Conservation (phyloP, 345 rosid genomes). For the Schrenkiella parvula region DNA sequence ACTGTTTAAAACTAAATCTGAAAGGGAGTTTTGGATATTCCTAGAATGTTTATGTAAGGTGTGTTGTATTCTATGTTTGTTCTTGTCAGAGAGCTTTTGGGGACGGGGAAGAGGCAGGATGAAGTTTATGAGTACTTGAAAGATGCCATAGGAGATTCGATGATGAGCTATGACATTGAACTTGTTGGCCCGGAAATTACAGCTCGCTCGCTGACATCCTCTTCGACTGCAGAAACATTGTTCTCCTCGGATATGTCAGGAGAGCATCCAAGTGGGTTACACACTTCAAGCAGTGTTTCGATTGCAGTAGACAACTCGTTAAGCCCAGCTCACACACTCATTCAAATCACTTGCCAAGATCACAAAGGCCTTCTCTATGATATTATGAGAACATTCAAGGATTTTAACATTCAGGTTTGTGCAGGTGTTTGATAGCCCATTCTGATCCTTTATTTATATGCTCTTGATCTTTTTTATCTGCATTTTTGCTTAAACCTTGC, state of each 20-base stretch:
- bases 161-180: slow-evolving; percentile 78
- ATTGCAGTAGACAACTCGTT: slow-evolving; percentile 68
- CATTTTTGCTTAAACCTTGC: not conserved
- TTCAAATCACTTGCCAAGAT: slow-evolving; percentile 79
- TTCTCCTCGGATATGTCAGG: slow-evolving; percentile 40
- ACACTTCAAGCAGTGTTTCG: slow-evolving; percentile 46
- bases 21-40: not conserved
- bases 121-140: slow-evolving; percentile 47
- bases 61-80: slow-evolving; percentile 11
- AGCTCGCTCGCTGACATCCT: slow-evolving; percentile 58
- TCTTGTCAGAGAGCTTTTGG: slow-evolving; percentile 67
- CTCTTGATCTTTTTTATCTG: not conserved
- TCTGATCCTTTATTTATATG: not conserved
- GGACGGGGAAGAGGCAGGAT: slow-evolving; percentile 63
- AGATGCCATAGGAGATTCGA: slow-evolving; percentile 46
- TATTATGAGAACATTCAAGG: slow-evolving; percentile 92
- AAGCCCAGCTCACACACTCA: slow-evolving; percentile 83
- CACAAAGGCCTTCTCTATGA: slow-evolving; percentile 94
- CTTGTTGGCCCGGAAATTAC: slow-evolving; percentile 67
- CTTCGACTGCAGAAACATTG: slow-evolving; percentile 64
- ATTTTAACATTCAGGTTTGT: slow-evolving; percentile 85
- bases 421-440: not conserved
- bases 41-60: not conserved
- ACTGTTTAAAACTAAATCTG: not conserved
- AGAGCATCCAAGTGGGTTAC: slow-evolving; percentile 36